Evolutionary conservation across 2,329 filamentous ascomycete genomes (phyloP), one percentile per base, ranked within the genome.

Genomic region (Xylaria sp.): DNA sequence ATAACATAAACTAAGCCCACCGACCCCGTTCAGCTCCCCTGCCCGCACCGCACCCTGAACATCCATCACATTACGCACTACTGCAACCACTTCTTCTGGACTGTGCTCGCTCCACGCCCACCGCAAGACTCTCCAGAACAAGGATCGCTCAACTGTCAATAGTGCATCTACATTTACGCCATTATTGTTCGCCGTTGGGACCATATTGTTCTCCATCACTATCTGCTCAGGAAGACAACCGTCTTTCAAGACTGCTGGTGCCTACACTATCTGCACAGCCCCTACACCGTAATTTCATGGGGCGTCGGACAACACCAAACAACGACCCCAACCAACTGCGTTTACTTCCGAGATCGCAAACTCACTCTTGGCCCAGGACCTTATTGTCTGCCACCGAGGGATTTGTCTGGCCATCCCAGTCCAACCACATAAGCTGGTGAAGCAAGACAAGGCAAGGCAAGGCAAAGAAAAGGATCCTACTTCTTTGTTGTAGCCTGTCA

Each of bases 321-420:
- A 38, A 31, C 17, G 31, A 33, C 31, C 31, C 31, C 31, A 33
- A n/a, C 46, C 51, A 38, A 44, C 53, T 31, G 46, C 48, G 23
- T 61, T 36, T 26, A 49, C 49, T 53, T 61, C 68, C 61, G 57
- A 68, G 33, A 57, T 59, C 68, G 65, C 65, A 70, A 44, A 57
- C 20, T 44, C 23, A 36, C 54, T 51, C 51, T 51, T 56, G 65
- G 59, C 53, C 40, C 59, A 42, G 40, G 46, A 13, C 15, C 49
- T 13, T 53, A 9, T 40, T 57, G 42, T 59, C 46, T 28, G 23
- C 49, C 48, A 23, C 23, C 56, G 48, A 59, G 28, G 61, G 15
- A 53, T 60, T 42, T 63, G 28, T 40, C 48, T 53, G n/a, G 56
- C 44, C 31, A 26, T 53, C 56, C 64, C 62, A 38, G 42, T 53